Evolutionary conservation across 345 rosid genomes (phyloP), one percentile per base, ranked within the genome.

Genomic region (Pseudoturritis turrita): DNA sequence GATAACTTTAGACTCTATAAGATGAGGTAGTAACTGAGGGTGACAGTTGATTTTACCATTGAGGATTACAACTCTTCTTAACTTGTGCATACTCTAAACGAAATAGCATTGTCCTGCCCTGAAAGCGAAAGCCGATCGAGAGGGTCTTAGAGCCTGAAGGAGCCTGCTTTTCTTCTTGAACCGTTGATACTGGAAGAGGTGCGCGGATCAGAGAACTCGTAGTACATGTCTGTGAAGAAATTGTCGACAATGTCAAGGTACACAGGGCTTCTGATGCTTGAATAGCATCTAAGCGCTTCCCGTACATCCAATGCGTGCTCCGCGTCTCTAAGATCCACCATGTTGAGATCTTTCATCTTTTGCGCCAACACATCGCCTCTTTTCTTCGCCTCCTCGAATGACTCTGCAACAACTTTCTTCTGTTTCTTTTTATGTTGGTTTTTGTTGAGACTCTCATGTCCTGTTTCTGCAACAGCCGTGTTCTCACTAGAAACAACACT

Each of bases 341-440:
- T 86, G 77, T 89, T 96, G 74, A 95, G 58, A 63, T 88, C 90
- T 76, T 86, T 91, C 96, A 95, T 87, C 88, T 87, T 95, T 75
- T 80, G 78, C 1, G 90, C 90, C 73, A 95, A 43, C 62, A 51
- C 79, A 72, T 80, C 79, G 15, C 81, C 89, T 74, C 72, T 82
- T 21, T 74, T 74, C 68, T 63, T 64, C 0, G 71, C 64, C 29
- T 59, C 68, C 65, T 65, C 65, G 12, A 51, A 46, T 56, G 62
- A 19, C 26, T 43, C 56, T 6, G 61, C 65, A 71, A 46, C 68
- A 63, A 43, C 73, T 71, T 52, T 80, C 75, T 72, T 79, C 40
- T 57, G 78, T 57, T 69, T 74, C 46, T 71, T 76, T 79, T 75
- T 81, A 65, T 52, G 36, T 5, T 77, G 79, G 72, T 50, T 18